phyloP scores from a whole-genome alignment of 1,284 basidiomycete species.

The Ustilago loliicola region DNA sequence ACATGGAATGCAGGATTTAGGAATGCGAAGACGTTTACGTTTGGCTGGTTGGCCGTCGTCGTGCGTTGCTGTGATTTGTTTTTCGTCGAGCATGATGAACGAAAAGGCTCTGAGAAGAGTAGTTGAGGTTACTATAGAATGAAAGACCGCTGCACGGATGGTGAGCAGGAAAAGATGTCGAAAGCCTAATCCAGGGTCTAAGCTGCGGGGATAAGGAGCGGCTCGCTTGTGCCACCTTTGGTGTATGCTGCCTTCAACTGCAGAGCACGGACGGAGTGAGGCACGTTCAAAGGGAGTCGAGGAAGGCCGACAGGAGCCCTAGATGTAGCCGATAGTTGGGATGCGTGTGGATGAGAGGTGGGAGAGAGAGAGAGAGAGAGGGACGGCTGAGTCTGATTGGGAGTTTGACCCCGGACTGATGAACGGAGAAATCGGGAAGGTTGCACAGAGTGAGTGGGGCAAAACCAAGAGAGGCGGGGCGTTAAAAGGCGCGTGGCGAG shows the following conservation, averaged over 20 bases:
- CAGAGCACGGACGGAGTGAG: not conserved
- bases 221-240: not conserved
- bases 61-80: constrained; percentile 23
- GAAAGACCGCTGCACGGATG: not conserved
- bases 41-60: constrained; percentile 46
- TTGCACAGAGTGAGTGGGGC: not conserved
- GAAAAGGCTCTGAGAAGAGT: not conserved
- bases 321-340: not conserved
- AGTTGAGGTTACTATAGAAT: not conserved
- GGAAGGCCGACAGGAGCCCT: not conserved
- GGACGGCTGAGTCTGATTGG: not conserved
- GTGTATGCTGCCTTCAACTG: not conserved
- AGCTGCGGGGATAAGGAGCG: not conserved
- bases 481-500: not conserved
- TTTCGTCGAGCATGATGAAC: constrained; percentile 15
- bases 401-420: not conserved
- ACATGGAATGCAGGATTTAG: constrained; percentile 52
- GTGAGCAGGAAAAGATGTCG: not conserved
- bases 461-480: not conserved
- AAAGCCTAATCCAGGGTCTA: not conserved
- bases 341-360: not conserved
- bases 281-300: not conserved
- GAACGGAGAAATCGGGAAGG: not conserved
- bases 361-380: not conserved
- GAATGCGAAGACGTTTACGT: constrained; percentile 50